Conservation (phyloP, 106 monocot species). For the Alisma plantagoaquatica region DNA sequence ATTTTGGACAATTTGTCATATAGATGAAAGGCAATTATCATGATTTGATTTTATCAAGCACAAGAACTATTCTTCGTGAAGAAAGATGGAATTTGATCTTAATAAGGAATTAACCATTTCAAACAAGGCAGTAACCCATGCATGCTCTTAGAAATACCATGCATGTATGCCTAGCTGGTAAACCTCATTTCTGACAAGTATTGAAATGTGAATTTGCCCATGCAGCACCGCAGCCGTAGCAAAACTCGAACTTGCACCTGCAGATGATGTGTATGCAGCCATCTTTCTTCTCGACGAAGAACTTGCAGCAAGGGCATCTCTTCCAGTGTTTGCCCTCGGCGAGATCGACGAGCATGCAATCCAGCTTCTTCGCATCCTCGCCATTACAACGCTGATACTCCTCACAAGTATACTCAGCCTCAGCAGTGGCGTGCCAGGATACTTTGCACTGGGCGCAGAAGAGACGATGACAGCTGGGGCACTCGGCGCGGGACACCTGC, state of each 20-base stretch:
- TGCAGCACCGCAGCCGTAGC: background rate
- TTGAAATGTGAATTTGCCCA: background rate
- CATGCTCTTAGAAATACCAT: too few species aligned
- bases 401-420: background rate
- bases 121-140: too few species aligned
- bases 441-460: conserved; percentile 2
- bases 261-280: conserved; percentile 2
- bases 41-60: too few species aligned
- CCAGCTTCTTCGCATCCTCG: background rate
- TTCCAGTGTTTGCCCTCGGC: background rate
- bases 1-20: too few species aligned
- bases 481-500: background rate
- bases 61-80: too few species aligned
- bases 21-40: too few species aligned
- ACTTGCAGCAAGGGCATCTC: background rate
- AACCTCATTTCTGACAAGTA: too few species aligned
- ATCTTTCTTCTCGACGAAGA: background rate
- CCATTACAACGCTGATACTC: background rate
- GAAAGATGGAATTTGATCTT: too few species aligned
- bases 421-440: background rate
- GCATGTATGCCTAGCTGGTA: too few species aligned
- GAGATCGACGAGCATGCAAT: background rate
- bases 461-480: background rate
- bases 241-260: conserved; percentile 1
- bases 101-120: too few species aligned